These are phyloP conservation scores for Nicotiana rustica DNA, from an alignment of 305 asterid species.

Conservation along the genomic window DNA sequence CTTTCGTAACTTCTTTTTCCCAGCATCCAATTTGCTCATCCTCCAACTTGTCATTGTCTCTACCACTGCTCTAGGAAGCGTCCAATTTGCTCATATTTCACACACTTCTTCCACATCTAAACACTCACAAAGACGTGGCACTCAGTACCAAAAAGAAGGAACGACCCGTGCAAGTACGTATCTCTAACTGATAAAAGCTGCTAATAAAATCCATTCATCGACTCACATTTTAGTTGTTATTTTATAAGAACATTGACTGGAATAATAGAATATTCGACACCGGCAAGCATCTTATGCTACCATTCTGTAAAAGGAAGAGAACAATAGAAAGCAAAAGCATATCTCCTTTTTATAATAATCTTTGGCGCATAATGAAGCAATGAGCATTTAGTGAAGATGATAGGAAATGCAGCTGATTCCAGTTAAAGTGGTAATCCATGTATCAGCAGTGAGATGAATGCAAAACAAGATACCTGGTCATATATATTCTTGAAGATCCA, in stretches of 20 bases:
- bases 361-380: background rate
- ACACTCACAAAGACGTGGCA: background rate
- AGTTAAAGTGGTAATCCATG: conserved; percentile 20
- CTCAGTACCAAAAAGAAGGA: conserved; percentile 27
- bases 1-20: conserved; percentile 6
- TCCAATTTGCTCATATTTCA: conserved; percentile 26
- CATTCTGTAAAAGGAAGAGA: conserved; percentile 26
- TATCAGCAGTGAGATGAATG: conserved; percentile 21
- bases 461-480: conserved; percentile 68
- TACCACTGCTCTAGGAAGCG: background rate
- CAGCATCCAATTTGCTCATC: conserved; percentile 7
- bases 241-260: background rate
- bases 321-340: background rate
- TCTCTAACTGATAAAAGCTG: background rate
- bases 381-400: conserved; percentile 17
- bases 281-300: conserved; percentile 22
- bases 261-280: background rate
- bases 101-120: background rate
- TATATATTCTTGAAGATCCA: conserved; percentile 72
- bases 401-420: conserved; percentile 33
- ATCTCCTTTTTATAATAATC: background rate
- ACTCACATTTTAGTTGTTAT: conserved; percentile 9
- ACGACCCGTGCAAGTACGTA: background rate
- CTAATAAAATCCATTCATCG: conserved; percentile 4
- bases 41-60: conserved; percentile 9